These are phyloP conservation scores for Aspergillus versicolor DNA, from an alignment of 2,329 filamentous ascomycete species.

Conservation along the genomic window DNA sequence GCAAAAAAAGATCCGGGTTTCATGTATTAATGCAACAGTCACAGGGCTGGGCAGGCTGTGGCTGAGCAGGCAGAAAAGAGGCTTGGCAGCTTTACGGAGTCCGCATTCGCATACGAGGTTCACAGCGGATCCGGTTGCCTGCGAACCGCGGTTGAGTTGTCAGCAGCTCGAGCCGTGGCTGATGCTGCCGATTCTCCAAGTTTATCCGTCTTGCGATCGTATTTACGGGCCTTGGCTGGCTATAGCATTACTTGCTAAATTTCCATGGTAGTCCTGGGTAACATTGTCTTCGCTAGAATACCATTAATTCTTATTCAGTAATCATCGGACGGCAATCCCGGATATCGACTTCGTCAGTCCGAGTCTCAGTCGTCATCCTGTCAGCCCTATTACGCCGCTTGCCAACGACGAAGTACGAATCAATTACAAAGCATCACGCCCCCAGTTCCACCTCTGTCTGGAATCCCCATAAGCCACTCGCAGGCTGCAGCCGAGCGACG, in stretches of 20 bases:
- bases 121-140: not conserved
- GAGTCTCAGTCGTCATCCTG: too few relatives aligned
- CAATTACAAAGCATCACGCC: too few relatives aligned
- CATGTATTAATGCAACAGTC: not conserved
- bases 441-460: too few relatives aligned
- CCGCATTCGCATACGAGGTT: not conserved
- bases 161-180: not conserved
- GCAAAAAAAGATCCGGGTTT: slow-evolving; percentile 14
- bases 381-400: too few relatives aligned
- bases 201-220: not conserved
- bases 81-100: slow-evolving; percentile 13
- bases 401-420: too few relatives aligned
- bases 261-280: too few relatives aligned
- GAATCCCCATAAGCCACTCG: not conserved
- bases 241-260: too few relatives aligned
- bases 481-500: not conserved
- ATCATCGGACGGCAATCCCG: too few relatives aligned
- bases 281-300: too few relatives aligned
- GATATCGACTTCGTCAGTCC: too few relatives aligned
- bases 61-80: slow-evolving; percentile 12
- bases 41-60: slow-evolving; percentile 16
- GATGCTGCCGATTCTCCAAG: not conserved
- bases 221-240: too few relatives aligned
- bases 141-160: not conserved
- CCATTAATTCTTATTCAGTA: too few relatives aligned